Conservation (phyloP, 2,329 filamentous ascomycete species). For the Sarocladium kiliense region DNA sequence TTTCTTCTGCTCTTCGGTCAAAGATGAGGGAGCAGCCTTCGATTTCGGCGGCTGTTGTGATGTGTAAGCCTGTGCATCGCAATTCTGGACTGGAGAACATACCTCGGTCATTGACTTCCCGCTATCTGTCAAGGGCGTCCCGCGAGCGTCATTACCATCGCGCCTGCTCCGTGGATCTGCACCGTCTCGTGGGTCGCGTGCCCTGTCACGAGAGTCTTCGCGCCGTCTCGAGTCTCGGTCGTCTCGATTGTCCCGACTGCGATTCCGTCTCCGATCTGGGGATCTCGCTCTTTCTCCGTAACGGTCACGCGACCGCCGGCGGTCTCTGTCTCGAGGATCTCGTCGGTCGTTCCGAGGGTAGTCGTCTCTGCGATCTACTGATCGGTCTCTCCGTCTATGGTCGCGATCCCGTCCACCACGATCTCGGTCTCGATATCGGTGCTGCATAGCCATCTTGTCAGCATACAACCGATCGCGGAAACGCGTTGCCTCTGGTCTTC, state of each 20-base stretch:
- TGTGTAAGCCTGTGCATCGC: not conserved
- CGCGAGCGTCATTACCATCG: slow-evolving; percentile 54
- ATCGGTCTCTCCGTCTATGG: slow-evolving; percentile 64
- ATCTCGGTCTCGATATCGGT: slow-evolving; percentile 55
- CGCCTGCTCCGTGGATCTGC: slow-evolving; percentile 62
- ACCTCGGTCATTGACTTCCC: slow-evolving; percentile 53
- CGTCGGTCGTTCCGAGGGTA: slow-evolving; percentile 56
- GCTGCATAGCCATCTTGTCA: slow-evolving; percentile 41
- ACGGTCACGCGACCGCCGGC: slow-evolving; percentile 59
- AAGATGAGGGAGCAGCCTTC: slow-evolving; percentile 36
- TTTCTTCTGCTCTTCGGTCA: slow-evolving; percentile 67
- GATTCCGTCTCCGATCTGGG: slow-evolving; percentile 52
- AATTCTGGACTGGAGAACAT: slow-evolving; percentile 24
- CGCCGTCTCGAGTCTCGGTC: slow-evolving; percentile 63
- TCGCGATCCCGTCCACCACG: slow-evolving; percentile 46
- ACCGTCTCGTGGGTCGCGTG: slow-evolving; percentile 59
- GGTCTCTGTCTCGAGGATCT: slow-evolving; percentile 51
- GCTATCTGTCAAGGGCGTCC: slow-evolving; percentile 44
- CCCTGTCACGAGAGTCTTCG: slow-evolving; percentile 68
- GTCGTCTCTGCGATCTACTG: slow-evolving; percentile 61
- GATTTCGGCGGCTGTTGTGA: not conserved
- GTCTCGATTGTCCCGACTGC: slow-evolving; percentile 61
- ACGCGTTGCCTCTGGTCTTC: slow-evolving; percentile 20
- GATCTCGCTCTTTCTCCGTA: slow-evolving; percentile 55
- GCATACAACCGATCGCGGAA: slow-evolving; percentile 23